Percentiles rank a stretch among this genome's conserved stretches.
phyloP scores from a whole-genome alignment of 306 rosid species.

The Quercus alba region DNA sequence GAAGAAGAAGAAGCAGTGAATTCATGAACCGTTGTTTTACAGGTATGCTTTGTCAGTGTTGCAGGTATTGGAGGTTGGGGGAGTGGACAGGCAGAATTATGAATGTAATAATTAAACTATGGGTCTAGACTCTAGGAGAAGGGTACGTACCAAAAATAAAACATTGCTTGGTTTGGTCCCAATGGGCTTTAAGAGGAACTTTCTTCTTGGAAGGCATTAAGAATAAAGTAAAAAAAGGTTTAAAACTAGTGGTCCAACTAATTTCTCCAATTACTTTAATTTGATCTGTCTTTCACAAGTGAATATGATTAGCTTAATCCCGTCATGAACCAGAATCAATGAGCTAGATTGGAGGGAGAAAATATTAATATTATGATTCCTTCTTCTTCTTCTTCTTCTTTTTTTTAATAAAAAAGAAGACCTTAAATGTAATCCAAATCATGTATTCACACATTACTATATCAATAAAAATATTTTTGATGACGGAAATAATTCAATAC shows the following conservation, averaged over 20 bases:
- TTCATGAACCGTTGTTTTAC: neutral
- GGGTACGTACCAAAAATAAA: neutral
- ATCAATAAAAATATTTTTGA: no score
- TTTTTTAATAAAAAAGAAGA: no score
- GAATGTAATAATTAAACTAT: neutral
- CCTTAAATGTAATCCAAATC: no score
- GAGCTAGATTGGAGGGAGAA: no score
- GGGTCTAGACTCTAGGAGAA: neutral
- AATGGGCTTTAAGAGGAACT: neutral
- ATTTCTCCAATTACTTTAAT: neutral
- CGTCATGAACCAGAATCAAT: neutral
- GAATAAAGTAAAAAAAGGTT: conserved; percentile 6
- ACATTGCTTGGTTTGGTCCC: conserved; percentile 6
- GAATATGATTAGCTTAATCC: neutral
- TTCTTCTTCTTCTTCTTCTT: no score
- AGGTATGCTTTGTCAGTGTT: neutral
- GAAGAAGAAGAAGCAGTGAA: no score
- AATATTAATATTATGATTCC: no score
- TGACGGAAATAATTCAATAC: no score
- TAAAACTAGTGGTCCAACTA: conserved; percentile 1
- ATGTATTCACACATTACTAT: no score
- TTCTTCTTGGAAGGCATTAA: neutral
- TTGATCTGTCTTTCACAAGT: neutral
- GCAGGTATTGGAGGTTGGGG: neutral
- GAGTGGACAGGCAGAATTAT: neutral